Evolutionary conservation across 495 filamentous ascomycete species (phyloP), one percentile per base, ranked within the genome.

Genomic region (Tuber borchii): DNA sequence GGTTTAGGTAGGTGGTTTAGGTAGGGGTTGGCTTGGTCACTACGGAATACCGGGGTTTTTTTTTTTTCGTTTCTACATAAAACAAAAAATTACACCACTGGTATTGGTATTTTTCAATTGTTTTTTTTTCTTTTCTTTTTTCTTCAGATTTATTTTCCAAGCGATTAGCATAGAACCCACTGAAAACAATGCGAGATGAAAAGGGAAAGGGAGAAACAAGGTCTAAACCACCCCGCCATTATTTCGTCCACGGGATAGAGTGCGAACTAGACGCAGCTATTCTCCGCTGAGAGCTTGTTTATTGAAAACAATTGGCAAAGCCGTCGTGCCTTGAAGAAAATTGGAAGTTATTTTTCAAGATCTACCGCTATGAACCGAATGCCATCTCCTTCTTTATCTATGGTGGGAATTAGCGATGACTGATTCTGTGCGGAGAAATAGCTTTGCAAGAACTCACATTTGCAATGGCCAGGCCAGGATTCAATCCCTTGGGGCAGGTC

Each of bases 401-500:
- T 76, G 26, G 20, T 44, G 34, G 43, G 26, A 51, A 26, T 73
- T 37, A 76, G 69, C 26, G 31, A 22, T 16, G 26, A 39, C 20
- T 44, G 42, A 73, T 34, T 65, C 34, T 1, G 31, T 65, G 8
- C 34, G 17, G 7, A 19, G 26, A 34, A 8, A 34, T 65, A 8
- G 92, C 88, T 91, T 97, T 89, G 86, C 90, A 88, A 91, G 96
- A 95, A 91, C 97, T 97, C 86, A 97, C 96, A 87, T 97, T 90
- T 75, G 93, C 93, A 87, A 99, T 97, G 6, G 95, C 95, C 80
- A 90, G 87, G 69, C 92, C 95, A 26, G 95, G 95, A 87, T 98
- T 99, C 83, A 99, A 86, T 42, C 95, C 95, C 92, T 99, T 99
- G 82, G 95, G 95, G 85, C 95, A 99, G 74, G 95, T 97, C 84